Conservation (phyloP, 352 stramenopile species). For the Elongisporangium prolatum region DNA sequence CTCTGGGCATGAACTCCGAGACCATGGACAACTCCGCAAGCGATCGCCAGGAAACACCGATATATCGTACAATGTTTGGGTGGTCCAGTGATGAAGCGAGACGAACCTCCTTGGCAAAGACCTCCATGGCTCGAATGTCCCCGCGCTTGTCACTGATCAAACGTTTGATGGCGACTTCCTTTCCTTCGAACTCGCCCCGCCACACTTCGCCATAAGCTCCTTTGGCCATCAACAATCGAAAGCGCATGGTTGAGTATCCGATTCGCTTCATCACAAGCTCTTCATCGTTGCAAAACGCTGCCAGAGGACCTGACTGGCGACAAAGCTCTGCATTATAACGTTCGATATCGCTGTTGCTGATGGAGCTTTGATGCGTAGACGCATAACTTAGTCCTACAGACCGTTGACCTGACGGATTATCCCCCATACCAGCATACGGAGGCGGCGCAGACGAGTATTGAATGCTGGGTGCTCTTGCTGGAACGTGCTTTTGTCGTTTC, state of each 20-base stretch:
- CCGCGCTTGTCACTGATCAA: constrained; percentile 44
- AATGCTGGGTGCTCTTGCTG: not conserved
- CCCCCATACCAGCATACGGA: not conserved
- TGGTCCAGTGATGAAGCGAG: constrained; percentile 43
- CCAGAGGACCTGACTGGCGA: constrained; percentile 23
- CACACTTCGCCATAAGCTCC: constrained; percentile 64
- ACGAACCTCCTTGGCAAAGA: constrained; percentile 52
- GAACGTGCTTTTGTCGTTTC: not conserved
- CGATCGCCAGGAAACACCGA: constrained; percentile 50
- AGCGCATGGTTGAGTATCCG: constrained; percentile 28
- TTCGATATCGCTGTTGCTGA: constrained; percentile 4
- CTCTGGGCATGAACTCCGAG: constrained; percentile 54
- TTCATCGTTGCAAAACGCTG: constrained; percentile 27
- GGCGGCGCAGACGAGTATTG: not conserved
- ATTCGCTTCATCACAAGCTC: constrained; percentile 49
- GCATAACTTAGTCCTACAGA: not conserved
- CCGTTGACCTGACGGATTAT: not conserved
- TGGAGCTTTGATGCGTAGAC: not conserved
- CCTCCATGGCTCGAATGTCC: constrained; percentile 28
- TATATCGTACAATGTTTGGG: constrained; percentile 65
- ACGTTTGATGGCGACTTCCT: constrained; percentile 57
- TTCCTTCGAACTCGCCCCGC: constrained; percentile 28
- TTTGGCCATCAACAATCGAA: constrained; percentile 34
- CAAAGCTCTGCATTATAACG: constrained; percentile 9
- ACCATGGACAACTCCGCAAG: constrained; percentile 53